Conservation (phyloP, 2,329 filamentous ascomycete species). For the Colletotrichum orchidophilum region DNA sequence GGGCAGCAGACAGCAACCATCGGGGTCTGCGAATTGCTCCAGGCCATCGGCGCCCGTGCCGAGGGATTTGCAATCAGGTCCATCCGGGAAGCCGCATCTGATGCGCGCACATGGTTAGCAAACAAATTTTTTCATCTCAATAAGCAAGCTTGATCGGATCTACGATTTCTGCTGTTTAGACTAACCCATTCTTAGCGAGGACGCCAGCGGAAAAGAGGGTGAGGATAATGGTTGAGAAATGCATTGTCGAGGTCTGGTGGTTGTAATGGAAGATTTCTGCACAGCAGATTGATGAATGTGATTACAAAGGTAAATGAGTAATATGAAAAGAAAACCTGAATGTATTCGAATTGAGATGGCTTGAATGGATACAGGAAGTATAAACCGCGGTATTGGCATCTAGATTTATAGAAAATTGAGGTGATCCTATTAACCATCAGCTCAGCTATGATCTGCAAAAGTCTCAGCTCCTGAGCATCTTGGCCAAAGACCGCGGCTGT, state of each 20-base stretch:
- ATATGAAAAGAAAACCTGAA: neutral
- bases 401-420: neutral
- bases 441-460: neutral
- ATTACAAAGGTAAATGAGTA: neutral
- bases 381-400: neutral
- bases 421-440: neutral
- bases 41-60: neutral
- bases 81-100: conserved; percentile 14
- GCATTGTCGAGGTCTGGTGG: neutral
- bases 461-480: neutral
- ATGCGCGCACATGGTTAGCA: neutral
- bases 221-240: neutral
- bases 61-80: conserved; percentile 12
- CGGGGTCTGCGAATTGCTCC: conserved; percentile 16
- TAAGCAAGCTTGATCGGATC: neutral
- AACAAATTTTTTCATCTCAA: neutral
- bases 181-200: conserved; percentile 1
- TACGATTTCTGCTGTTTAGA: too few relatives aligned
- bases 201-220: neutral
- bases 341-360: neutral
- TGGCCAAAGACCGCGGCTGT: neutral
- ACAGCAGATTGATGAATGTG: neutral
- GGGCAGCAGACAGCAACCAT: conserved; percentile 13
- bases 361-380: neutral
- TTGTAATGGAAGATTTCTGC: neutral